Base-by-base conservation (phyloP, 2,329 filamentous ascomycete genomes). In the Mariannaea elegans region DNA sequence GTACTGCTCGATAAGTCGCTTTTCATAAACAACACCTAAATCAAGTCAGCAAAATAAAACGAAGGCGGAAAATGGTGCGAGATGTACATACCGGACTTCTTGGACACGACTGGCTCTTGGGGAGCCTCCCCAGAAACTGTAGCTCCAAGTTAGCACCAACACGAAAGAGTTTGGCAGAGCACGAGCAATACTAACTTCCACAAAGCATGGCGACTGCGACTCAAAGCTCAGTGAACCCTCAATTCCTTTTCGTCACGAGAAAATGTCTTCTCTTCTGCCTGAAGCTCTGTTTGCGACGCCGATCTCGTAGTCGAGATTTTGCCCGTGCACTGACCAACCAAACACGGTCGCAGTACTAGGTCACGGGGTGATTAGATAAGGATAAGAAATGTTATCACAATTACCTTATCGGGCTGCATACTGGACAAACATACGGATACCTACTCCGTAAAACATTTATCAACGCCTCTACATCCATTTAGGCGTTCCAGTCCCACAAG, bases 91-190 rank as follows among this genome's bases (percentile, higher is more conserved):
- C 92, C 94, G 74, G 93, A 96, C 82, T 97, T 97, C 78, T 91
- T 90, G 74, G 95, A 99, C 73, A 93, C 92, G 68, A 98, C 94
- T 56, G 95, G 94, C 80, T 93, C 90, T 81, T 97, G 91, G 66
- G 95, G 94, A 81, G 93, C 90, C 86, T 97, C 94, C 80, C 95
- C 95, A 64, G 95, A 99, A 78, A 99, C 94, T 97, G 73, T 55
- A 61, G 41, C 46, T 24, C 6, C 32, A 23, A 39, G 62, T 68
- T 62, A 63, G 69, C 65, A 45, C 64, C 54, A 27, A 27, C 24
- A 27, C 24, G 24, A 27, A 5, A 27, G 9, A 31, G 19, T 27
- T 49, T 53, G n/a, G 16, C 46, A 13, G 54, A 8, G 8, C 3
- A 7, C 7, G 13, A 7, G 7, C 7, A 7, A 0, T 58, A 71